These are phyloP conservation scores for Cladophialophora yegresii DNA, from an alignment of 2,329 filamentous ascomycete species.

Conservation along the genomic window DNA sequence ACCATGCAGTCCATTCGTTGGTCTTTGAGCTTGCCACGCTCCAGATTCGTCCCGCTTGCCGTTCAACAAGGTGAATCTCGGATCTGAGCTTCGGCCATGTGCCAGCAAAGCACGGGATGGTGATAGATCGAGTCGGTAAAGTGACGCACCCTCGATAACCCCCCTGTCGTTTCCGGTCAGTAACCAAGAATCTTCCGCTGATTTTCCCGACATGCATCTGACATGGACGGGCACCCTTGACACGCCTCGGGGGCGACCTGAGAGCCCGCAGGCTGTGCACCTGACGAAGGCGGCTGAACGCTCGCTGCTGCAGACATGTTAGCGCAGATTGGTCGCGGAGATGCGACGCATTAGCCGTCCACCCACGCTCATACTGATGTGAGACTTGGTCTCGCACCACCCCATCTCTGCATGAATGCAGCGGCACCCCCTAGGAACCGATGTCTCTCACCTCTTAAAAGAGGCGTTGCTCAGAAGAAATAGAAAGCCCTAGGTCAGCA, in stretches of 20 bases:
- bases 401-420: neutral
- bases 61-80: constrained; percentile 1
- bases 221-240: neutral
- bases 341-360: neutral
- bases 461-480: neutral
- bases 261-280: neutral
- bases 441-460: neutral
- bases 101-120: neutral
- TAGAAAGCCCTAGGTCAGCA: neutral
- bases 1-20: neutral
- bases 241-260: neutral
- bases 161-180: neutral
- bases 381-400: neutral
- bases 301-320: neutral
- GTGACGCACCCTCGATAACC: neutral
- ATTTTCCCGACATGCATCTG: neutral
- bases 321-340: neutral
- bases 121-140: neutral
- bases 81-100: neutral
- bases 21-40: neutral
- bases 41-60: neutral
- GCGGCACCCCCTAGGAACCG: neutral
- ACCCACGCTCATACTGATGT: neutral
- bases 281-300: neutral
- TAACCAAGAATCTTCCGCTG: neutral